phyloP scores from a whole-genome alignment of 495 filamentous ascomycete species.

The Penicillium flavigenum region DNA sequence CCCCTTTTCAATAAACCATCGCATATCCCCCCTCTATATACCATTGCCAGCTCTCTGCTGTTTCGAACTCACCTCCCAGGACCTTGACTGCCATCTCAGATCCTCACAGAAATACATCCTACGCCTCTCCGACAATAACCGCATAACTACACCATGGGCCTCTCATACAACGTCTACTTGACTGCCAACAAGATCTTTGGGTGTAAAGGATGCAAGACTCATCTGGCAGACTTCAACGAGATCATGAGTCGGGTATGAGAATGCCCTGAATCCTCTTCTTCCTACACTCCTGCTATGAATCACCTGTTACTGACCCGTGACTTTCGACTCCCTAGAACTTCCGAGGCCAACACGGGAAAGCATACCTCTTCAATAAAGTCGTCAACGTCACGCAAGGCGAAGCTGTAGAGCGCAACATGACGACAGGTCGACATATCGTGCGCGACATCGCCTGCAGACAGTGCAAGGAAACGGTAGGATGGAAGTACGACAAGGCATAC shows the following conservation, averaged over 20 bases:
- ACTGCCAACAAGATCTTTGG: conserved; percentile 88
- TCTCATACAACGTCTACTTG: conserved; percentile 94
- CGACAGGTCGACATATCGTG: conserved; percentile 92
- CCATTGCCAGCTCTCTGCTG: conserved; percentile 9
- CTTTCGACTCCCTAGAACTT: conserved; percentile 69
- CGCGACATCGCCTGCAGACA: conserved; percentile 87
- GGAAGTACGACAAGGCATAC: conserved; percentile 98
- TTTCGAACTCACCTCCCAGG: conserved; percentile 11
- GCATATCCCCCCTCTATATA: conserved; percentile 4
- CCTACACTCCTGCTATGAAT: conserved; percentile 11
- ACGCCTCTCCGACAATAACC: conserved; percentile 7
- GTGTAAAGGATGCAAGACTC: conserved; percentile 93
- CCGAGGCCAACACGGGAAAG: conserved; percentile 97
- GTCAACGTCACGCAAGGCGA: conserved; percentile 84
- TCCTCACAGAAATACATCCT: conserved; percentile 2
- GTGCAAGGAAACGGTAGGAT: conserved; percentile 90
- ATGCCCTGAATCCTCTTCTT: conserved; percentile 14
- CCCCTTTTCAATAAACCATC: conserved; percentile 8
- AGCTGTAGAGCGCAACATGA: conserved; percentile 93
- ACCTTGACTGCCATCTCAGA: background rate
- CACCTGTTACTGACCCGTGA: conserved; percentile 16
- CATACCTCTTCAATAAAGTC: conserved; percentile 91
- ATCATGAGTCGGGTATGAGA: conserved; percentile 83
- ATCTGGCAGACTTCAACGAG: conserved; percentile 90
- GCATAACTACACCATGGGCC: conserved; percentile 63